A percentile compares a stretch with the other conserved stretches of the same genome.
Evolutionary conservation across 106 monocot genomes (phyloP).

Genomic region (Dendrobium nobile): DNA sequence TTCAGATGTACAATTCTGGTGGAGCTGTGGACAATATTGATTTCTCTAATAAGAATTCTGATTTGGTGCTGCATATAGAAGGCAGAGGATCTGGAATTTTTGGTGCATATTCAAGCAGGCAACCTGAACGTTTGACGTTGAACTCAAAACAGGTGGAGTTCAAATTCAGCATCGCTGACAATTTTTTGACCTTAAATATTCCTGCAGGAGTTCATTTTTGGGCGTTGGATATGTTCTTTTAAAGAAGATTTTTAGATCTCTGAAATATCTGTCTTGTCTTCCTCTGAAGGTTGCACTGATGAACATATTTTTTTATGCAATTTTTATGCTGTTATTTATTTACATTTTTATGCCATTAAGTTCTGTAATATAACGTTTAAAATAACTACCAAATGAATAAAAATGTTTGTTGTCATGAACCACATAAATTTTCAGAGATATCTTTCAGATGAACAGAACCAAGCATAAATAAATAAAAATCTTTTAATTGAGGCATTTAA

Average conservation of each 20-base stretch:
- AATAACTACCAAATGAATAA: too few species aligned
- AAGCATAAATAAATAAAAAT: too few species aligned
- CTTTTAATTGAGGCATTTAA: too few species aligned
- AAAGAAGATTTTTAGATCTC: background rate
- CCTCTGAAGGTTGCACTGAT: background rate
- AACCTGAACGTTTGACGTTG: conserved; percentile 23
- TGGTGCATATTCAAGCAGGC: conserved; percentile 33
- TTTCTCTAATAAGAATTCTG: background rate
- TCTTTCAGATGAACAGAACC: too few species aligned
- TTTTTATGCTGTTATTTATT: background rate
- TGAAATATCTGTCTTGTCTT: too few species aligned
- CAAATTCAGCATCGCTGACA: conserved; percentile 11
- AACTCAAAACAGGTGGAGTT: conserved; percentile 29
- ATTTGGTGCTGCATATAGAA: conserved; percentile 11
- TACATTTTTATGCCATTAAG: background rate
- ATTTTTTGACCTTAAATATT: conserved; percentile 29
- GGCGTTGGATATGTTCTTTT: conserved; percentile 18
- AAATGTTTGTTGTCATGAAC: too few species aligned
- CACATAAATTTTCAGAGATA: too few species aligned
- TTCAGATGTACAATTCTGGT: conserved; percentile 47
- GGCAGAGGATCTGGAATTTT: conserved; percentile 40
- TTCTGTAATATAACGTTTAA: too few species aligned
- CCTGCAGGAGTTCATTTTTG: conserved; percentile 18
- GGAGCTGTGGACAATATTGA: conserved; percentile 30
- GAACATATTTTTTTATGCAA: background rate